Conservation (phyloP, 768 basidiomycete species). For the Myochromella boudieri region DNA sequence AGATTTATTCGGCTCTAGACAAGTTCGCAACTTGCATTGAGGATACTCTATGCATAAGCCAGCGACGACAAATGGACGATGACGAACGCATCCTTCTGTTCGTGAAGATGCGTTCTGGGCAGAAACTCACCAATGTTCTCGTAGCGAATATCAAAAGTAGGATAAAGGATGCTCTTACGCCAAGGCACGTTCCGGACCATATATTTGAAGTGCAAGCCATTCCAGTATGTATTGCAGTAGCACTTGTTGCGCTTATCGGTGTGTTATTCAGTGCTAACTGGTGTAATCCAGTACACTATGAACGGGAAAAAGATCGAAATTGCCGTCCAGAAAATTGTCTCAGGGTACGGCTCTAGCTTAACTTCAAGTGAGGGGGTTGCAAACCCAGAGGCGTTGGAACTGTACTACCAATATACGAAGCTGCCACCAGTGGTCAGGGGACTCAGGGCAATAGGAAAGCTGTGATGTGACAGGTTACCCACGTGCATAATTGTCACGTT, state of each 20-base stretch:
- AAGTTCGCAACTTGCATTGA: constrained; percentile 54
- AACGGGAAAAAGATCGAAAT: constrained; percentile 79
- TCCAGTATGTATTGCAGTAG: constrained; percentile 47
- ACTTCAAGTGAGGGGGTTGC: constrained; percentile 75
- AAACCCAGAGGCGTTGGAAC: constrained; percentile 64
- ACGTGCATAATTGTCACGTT: too few species aligned
- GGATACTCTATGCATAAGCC: constrained; percentile 75
- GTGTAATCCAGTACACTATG: constrained; percentile 55
- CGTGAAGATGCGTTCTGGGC: constrained; percentile 57
- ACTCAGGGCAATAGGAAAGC: too few species aligned
- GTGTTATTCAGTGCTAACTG: too few species aligned
- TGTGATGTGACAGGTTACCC: too few species aligned
- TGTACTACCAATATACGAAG: constrained; percentile 64
- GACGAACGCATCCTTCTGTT: constrained; percentile 81
- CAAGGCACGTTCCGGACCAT: constrained; percentile 73
- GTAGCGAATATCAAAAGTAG: constrained; percentile 50
- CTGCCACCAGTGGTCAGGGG: too few species aligned
- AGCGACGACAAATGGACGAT: constrained; percentile 55
- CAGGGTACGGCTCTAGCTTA: constrained; percentile 57
- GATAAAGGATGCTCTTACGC: constrained; percentile 60
- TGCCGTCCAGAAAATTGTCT: constrained; percentile 71
- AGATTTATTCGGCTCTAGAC: constrained; percentile 73
- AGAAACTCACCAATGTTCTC: constrained; percentile 42
- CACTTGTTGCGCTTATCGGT: too few species aligned
- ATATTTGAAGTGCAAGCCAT: constrained; percentile 66